A percentile compares a stretch with the other conserved stretches of the same genome.
phyloP scores from a whole-genome alignment of 2,329 filamentous ascomycete genomes.

The Coniochaeta ligniaria region DNA sequence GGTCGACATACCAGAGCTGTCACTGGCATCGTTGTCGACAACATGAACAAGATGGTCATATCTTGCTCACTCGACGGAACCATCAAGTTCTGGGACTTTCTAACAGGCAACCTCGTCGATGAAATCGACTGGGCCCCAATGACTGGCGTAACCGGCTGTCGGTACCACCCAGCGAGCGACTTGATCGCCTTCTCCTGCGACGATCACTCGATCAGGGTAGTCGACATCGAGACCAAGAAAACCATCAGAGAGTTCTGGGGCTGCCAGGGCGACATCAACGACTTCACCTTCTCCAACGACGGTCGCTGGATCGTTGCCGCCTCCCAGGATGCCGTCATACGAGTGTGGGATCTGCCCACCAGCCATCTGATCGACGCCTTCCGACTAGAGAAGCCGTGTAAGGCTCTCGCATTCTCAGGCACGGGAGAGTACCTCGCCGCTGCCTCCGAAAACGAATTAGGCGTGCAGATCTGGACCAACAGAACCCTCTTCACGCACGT shows the following conservation, averaged over 20 bases:
- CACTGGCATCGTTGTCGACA: slow-evolving; percentile 81
- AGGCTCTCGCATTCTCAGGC: slow-evolving; percentile 75
- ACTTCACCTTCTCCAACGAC: slow-evolving; percentile 85
- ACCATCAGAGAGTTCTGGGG: slow-evolving; percentile 92
- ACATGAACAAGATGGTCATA: slow-evolving; percentile 77
- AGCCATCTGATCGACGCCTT: slow-evolving; percentile 94
- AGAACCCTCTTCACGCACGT: slow-evolving; percentile 85
- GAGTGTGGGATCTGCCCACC: slow-evolving; percentile 93
- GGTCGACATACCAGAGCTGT: slow-evolving; percentile 76
- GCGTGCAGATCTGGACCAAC: slow-evolving; percentile 96
- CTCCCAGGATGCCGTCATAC: slow-evolving; percentile 70
- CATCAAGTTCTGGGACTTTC: slow-evolving; percentile 96
- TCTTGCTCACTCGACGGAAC: slow-evolving; percentile 87
- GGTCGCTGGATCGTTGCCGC: slow-evolving; percentile 90
- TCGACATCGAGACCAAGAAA: slow-evolving; percentile 85
- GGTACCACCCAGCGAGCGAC: slow-evolving; percentile 77
- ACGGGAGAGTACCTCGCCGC: slow-evolving; percentile 95
- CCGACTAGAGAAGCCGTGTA: slow-evolving; percentile 70
- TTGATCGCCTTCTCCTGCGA: slow-evolving; percentile 84
- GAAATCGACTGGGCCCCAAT: slow-evolving; percentile 80
- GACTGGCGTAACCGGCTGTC: slow-evolving; percentile 67
- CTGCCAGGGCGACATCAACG: slow-evolving; percentile 64
- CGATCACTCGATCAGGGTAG: slow-evolving; percentile 78
- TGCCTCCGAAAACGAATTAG: slow-evolving; percentile 71
- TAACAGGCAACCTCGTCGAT: slow-evolving; percentile 70